Evolutionary conservation across 495 filamentous ascomycete species (phyloP).

Genomic region (Penicillium maclennaniae): DNA sequence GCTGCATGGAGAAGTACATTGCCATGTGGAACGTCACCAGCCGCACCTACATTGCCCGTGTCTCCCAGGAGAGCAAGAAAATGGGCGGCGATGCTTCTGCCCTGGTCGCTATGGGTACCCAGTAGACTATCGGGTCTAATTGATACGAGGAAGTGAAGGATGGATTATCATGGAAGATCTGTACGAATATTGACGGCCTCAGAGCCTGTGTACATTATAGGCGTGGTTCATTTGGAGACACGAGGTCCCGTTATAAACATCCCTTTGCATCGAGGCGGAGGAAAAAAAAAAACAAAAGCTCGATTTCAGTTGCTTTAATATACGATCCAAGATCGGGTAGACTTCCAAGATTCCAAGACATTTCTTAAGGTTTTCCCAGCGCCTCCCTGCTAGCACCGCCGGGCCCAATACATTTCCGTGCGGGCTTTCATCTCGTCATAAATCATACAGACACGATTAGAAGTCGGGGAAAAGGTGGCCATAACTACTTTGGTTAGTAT

Average conservation of each 20-base stretch:
- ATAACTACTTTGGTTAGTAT: slow-evolving; percentile 46
- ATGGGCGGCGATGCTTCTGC: slow-evolving; percentile 25
- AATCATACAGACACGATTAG: slow-evolving; percentile 41
- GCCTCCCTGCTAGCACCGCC: slow-evolving; percentile 12
- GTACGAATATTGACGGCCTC: slow-evolving; percentile 29
- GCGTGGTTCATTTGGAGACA: slow-evolving; percentile 14
- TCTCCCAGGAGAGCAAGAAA: slow-evolving; percentile 59
- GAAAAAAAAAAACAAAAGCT: slow-evolving; percentile 20
- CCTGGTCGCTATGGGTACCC: slow-evolving; percentile 26
- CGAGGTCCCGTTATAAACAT: slow-evolving; percentile 15
- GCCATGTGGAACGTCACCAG: slow-evolving; percentile 84
- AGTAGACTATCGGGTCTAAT: slow-evolving; percentile 2
- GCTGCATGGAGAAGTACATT: slow-evolving; percentile 99
- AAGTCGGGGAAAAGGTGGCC: slow-evolving; percentile 73
- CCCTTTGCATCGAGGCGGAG: slow-evolving; percentile 23
- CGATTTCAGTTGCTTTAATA: slow-evolving; percentile 27
- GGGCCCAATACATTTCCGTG: slow-evolving; percentile 10
- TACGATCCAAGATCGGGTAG: slow-evolving; percentile 10
- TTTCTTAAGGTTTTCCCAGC: slow-evolving; percentile 20
- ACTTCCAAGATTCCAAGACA: slow-evolving; percentile 14
- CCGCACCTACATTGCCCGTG: slow-evolving; percentile 65
- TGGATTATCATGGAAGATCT: slow-evolving; percentile 2
- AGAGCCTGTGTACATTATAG: slow-evolving; percentile 30
- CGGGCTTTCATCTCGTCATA: slow-evolving; percentile 39
- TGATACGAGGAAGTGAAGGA: slow-evolving; percentile 3